Percentiles rank a stretch among this genome's conserved stretches.
phyloP scores from a whole-genome alignment of 192 early-diverging fungal species.

The Umbelopsis sp. region DNA sequence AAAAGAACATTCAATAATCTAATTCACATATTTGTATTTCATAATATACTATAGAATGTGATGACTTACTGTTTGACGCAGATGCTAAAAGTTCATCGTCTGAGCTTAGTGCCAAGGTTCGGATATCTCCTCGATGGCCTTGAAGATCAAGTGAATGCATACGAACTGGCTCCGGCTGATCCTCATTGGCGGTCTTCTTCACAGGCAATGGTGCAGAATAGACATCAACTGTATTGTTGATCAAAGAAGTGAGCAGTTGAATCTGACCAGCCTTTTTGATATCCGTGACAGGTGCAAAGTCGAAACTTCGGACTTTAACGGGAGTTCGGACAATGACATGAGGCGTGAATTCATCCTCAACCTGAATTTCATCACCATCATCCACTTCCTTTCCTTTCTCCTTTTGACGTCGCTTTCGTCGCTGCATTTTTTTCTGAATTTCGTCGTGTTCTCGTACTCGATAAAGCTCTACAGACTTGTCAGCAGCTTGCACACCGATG shows the following conservation, averaged over 20 bases:
- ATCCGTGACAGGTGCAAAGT: constrained; percentile 61
- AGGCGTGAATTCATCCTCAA: constrained; percentile 76
- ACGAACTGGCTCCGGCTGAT: constrained; percentile 65
- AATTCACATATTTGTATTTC: background rate
- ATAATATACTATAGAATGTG: background rate
- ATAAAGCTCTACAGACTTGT: constrained; percentile 84
- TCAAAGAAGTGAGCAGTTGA: constrained; percentile 70
- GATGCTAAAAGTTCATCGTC: constrained; percentile 88
- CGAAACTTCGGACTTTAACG: constrained; percentile 83
- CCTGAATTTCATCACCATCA: constrained; percentile 55
- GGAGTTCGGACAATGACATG: constrained; percentile 72
- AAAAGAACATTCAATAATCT: background rate
- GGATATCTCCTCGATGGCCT: constrained; percentile 91
- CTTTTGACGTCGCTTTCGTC: constrained; percentile 74
- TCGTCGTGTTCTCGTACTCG: constrained; percentile 76
- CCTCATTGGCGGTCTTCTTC: constrained; percentile 64
- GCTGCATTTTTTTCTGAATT: constrained; percentile 80
- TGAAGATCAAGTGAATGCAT: constrained; percentile 74
- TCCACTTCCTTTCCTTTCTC: constrained; percentile 67
- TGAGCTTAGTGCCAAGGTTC: constrained; percentile 84
- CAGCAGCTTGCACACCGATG: constrained; percentile 79
- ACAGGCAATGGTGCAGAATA: constrained; percentile 65
- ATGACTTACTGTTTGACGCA: constrained; percentile 71
- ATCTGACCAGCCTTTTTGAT: constrained; percentile 48
- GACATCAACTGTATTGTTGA: constrained; percentile 84